Base-by-base conservation (phyloP, 345 rosid genomes). In the Dipteronia dyeriana region DNA sequence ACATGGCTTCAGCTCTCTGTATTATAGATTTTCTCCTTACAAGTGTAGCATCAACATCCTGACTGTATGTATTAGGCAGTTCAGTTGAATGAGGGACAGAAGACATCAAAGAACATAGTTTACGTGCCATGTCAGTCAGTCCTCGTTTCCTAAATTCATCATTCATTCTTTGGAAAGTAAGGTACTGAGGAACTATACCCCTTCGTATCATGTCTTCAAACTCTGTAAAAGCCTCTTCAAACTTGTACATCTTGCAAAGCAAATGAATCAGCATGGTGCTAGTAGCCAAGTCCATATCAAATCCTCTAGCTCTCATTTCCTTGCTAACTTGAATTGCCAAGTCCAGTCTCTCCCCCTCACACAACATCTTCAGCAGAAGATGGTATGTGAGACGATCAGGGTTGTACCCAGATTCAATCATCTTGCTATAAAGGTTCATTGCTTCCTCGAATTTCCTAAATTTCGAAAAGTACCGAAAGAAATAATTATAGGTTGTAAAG, bases 1-100 rank as follows among this genome's bases (percentile, higher is more conserved):
- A 92, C 93, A 96, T 94, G n/a, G 83, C 91, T 87, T 85, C 90
- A 19, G 98, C 97, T 83, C 87, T 96, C 75, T 72, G 85, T 66
- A 96, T 76, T 65, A 91, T 83, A 54, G 87, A 82, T 73, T 76
- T 80, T 82, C 79, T 92, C 83, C 95, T 87, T 38, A 77, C 87
- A 79, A 68, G 79, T n/a, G 82, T 56, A 1, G 79, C 78, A 70
- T 86, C 86, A 14, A 75, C 64, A 6, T 59, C 83, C 60, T 73
- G 79, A 59, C 76, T 65, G 77, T 79, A 85, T 7, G 89, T 84
- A 73, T 88, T 75, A 3, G 95, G 92, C 77, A 91, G 82, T 43
- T 86, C 83, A n/a, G 80, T 88, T 68, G 93, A 92, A 84, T 85
- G 91, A 68, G 88, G 88, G 47, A 92, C 84, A 23, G 85, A 90